A percentile compares a stretch with the other conserved stretches of the same genome.
Conservation (phyloP, 1,284 basidiomycete genomes). For the Ganoderma leucocontextum region DNA sequence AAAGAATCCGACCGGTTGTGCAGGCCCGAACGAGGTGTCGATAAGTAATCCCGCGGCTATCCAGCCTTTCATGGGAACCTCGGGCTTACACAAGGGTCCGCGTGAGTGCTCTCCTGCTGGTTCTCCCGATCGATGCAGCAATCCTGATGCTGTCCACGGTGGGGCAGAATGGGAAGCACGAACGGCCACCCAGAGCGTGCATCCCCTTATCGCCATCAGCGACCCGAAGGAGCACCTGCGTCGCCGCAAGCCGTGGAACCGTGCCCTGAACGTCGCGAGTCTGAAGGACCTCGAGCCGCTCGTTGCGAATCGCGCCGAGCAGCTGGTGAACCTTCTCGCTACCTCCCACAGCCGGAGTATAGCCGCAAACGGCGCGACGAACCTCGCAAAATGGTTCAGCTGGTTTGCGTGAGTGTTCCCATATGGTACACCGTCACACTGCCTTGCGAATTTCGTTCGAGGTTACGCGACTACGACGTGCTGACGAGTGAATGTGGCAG, state of each 20-base stretch:
- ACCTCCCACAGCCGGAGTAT: conserved; percentile 22
- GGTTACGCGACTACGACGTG: conserved; percentile 15
- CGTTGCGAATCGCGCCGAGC: conserved; percentile 34
- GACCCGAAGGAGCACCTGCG: conserved; percentile 37
- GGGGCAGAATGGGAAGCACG: conserved; percentile 30
- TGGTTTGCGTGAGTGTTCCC: conserved; percentile 38
- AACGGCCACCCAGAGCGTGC: conserved; percentile 30
- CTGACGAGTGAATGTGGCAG: conserved; percentile 23
- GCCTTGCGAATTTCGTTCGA: neutral
- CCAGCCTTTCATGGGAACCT: conserved; percentile 52
- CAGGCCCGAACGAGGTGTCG: conserved; percentile 66
- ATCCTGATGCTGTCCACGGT: conserved; percentile 16
- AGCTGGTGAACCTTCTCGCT: conserved; percentile 36
- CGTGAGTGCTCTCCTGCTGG: conserved; percentile 46
- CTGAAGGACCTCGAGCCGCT: conserved; percentile 38
- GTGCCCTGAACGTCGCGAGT: conserved; percentile 38
- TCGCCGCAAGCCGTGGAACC: conserved; percentile 40
- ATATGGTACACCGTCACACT: neutral
- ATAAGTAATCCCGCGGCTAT: conserved; percentile 53
- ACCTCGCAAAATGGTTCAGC: conserved; percentile 37
- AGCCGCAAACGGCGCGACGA: conserved; percentile 18
- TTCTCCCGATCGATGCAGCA: conserved; percentile 12
- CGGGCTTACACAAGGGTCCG: conserved; percentile 59
- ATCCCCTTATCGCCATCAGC: conserved; percentile 32
- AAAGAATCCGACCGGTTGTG: conserved; percentile 16